Conservation (phyloP, 148 eudicot genomes). For the Fallopia convolvulus region DNA sequence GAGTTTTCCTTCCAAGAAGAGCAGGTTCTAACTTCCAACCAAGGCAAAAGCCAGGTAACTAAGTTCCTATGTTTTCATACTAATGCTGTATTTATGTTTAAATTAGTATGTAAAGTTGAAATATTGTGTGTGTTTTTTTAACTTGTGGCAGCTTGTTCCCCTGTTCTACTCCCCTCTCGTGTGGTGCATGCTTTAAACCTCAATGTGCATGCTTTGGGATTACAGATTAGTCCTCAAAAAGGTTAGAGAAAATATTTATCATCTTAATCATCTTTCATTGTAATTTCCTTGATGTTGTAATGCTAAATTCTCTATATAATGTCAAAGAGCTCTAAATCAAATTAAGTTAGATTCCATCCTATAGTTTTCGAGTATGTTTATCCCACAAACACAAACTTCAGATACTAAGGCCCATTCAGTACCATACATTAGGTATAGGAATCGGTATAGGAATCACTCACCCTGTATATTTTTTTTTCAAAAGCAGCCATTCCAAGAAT, state of each 20-base stretch:
- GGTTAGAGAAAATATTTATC: conserved; percentile 12
- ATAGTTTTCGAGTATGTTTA: no score
- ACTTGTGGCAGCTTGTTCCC: conserved; percentile 41
- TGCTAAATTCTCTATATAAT: no score
- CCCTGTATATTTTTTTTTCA: no score
- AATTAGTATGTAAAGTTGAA: background rate
- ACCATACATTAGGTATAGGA: no score
- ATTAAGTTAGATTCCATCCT: no score
- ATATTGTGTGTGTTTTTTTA: background rate
- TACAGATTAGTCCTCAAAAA: conserved; percentile 30
- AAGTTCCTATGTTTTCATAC: background rate
- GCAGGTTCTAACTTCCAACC: conserved; percentile 24
- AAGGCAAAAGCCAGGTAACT: conserved; percentile 41
- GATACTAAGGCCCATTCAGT: no score
- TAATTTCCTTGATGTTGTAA: no score
- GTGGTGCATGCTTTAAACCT: conserved; percentile 66
- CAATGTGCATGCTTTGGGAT: conserved; percentile 45
- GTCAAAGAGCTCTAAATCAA: no score
- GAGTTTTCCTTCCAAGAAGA: conserved; percentile 55
- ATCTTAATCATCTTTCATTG: background rate
- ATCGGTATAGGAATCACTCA: no score
- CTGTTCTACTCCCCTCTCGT: conserved; percentile 64
- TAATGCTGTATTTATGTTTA: background rate
- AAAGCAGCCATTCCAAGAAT: no score
- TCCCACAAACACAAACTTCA: no score